Evolutionary conservation across 2,329 filamentous ascomycete species (phyloP).

Genomic region (Teratosphaeria epicoccoides): DNA sequence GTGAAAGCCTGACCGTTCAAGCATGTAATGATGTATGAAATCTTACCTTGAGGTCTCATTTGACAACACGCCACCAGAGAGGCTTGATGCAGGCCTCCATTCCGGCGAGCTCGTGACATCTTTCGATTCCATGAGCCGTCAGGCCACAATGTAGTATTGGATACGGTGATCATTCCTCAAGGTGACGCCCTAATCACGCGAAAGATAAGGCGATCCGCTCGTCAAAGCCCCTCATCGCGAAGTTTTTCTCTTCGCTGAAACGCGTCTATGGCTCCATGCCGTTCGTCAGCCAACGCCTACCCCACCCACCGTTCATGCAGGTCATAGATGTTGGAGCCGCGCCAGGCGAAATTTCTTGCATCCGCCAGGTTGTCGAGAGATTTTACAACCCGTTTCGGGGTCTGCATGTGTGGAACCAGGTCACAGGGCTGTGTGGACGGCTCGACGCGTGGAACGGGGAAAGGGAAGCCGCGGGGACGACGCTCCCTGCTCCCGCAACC

Average conservation of each 20-base stretch:
- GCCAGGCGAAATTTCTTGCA: neutral
- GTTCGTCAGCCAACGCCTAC: neutral
- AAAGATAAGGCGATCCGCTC: neutral
- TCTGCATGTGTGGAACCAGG: too few relatives aligned
- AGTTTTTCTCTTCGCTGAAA: neutral
- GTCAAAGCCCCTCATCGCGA: neutral
- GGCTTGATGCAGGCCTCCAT: constrained; percentile 20
- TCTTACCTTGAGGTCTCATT: constrained; percentile 13
- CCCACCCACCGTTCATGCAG: neutral
- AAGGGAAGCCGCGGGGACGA: too few relatives aligned
- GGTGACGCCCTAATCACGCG: neutral
- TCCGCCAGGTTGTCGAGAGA: neutral
- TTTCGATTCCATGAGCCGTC: constrained; percentile 18
- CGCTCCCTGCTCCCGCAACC: too few relatives aligned
- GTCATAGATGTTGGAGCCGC: neutral
- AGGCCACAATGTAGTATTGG: neutral
- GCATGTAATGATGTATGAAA: neutral
- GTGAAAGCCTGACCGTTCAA: neutral
- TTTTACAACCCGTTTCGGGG: neutral
- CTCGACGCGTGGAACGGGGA: too few relatives aligned
- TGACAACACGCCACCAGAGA: constrained; percentile 11
- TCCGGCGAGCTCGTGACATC: constrained; percentile 16
- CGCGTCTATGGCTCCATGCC: neutral
- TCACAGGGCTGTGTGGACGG: too few relatives aligned
- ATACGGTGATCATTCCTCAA: neutral